phyloP scores from a whole-genome alignment of 129 eudicot species.

The Escallonia rubra region DNA sequence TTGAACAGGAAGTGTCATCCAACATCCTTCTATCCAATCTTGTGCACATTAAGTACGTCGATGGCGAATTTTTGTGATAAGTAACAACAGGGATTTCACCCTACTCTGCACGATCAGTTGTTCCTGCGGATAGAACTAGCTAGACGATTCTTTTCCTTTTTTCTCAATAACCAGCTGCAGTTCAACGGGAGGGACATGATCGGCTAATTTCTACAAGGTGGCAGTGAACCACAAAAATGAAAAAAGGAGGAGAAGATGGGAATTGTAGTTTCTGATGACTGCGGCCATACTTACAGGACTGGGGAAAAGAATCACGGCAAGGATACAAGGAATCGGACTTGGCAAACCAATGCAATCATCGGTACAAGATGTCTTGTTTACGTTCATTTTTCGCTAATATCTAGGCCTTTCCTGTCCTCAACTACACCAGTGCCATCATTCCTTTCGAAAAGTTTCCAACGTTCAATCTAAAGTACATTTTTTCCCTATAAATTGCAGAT shows the following conservation, averaged over 20 bases:
- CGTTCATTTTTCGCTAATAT: background rate
- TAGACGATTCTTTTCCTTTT: too few relatives aligned
- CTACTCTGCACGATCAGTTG: too few relatives aligned
- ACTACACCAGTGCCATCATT: background rate
- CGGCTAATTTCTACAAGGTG: too few relatives aligned
- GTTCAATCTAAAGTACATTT: background rate
- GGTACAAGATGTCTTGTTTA: conserved; percentile 15
- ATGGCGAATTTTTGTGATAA: too few relatives aligned
- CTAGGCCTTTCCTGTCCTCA: background rate
- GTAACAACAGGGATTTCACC: too few relatives aligned
- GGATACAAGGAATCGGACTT: conserved; percentile 40
- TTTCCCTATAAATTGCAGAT: conserved; percentile 19
- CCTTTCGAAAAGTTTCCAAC: background rate
- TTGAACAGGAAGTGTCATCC: too few relatives aligned
- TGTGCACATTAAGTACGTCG: too few relatives aligned
- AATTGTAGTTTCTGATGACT: background rate
- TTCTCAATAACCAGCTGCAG: too few relatives aligned
- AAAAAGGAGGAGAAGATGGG: background rate
- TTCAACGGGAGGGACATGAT: too few relatives aligned
- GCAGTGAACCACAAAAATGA: background rate
- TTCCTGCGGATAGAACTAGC: too few relatives aligned
- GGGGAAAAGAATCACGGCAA: conserved; percentile 22
- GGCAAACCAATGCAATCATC: conserved; percentile 36
- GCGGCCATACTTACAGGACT: conserved; percentile 24
- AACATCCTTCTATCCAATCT: too few relatives aligned